These are phyloP conservation scores for Ambrosiella cleistominuta DNA, from an alignment of 2,329 filamentous ascomycete genomes.

Conservation along the genomic window DNA sequence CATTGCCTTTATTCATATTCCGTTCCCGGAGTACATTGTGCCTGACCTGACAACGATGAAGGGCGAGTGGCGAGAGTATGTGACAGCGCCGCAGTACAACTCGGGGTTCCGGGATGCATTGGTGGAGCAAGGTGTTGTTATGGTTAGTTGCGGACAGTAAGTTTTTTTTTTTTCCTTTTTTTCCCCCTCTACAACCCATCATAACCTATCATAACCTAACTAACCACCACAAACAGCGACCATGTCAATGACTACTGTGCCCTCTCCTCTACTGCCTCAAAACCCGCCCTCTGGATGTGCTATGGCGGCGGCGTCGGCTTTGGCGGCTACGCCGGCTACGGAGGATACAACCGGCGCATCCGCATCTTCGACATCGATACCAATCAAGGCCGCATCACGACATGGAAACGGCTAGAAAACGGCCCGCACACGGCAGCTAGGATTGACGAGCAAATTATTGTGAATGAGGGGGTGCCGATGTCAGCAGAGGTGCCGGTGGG, in stretches of 20 bases:
- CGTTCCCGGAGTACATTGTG: constrained; percentile 70
- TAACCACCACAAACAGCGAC: constrained; percentile 36
- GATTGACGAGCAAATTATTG: constrained; percentile 48
- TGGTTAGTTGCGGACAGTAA: constrained; percentile 83
- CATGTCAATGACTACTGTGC: constrained; percentile 96
- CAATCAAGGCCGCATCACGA: constrained; percentile 72
- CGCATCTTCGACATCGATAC: constrained; percentile 87
- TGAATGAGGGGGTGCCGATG: constrained; percentile 38
- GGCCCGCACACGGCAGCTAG: constrained; percentile 29
- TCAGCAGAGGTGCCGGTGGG: constrained; percentile 15
- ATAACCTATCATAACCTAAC: not conserved
- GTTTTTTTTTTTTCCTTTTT: constrained; percentile 21
- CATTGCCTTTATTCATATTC: constrained; percentile 94
- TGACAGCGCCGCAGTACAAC: constrained; percentile 80
- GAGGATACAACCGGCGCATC: constrained; percentile 64
- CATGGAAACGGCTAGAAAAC: constrained; percentile 77
- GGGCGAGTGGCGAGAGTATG: constrained; percentile 63
- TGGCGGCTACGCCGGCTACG: constrained; percentile 86
- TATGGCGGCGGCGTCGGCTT: constrained; percentile 86
- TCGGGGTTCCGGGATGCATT: constrained; percentile 84
- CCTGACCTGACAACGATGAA: constrained; percentile 33
- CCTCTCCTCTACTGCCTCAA: constrained; percentile 35
- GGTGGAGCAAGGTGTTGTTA: constrained; percentile 65
- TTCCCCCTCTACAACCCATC: not conserved
- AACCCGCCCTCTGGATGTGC: constrained; percentile 85